phyloP scores from a whole-genome alignment of 371 early-diverging fungal genomes.

The Mucor velutinosus region DNA sequence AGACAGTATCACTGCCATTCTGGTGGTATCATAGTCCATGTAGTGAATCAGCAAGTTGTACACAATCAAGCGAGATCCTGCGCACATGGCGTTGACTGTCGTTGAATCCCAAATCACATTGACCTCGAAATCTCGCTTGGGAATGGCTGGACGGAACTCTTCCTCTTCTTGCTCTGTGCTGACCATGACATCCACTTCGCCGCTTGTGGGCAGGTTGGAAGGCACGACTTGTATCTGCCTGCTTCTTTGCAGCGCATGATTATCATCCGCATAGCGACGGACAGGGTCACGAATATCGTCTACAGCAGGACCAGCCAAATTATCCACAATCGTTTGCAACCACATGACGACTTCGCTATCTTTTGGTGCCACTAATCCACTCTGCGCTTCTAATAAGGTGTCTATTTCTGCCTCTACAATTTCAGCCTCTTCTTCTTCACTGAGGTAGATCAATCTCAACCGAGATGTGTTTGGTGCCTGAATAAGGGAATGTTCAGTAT shows the following conservation, averaged over 20 bases:
- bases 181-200: background rate
- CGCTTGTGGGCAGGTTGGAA: background rate
- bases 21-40: slow-evolving; percentile 54
- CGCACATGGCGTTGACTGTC: slow-evolving; percentile 52
- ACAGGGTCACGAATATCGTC: slow-evolving; percentile 53
- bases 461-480: slow-evolving; percentile 64
- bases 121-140: slow-evolving; percentile 28
- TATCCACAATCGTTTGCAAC: slow-evolving; percentile 46
- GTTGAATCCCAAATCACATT: slow-evolving; percentile 40
- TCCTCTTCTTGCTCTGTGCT: background rate
- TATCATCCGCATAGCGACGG: slow-evolving; percentile 20
- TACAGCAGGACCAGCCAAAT: slow-evolving; percentile 34
- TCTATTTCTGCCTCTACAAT: slow-evolving; percentile 37
- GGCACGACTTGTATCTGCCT: slow-evolving; percentile 7
- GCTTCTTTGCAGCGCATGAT: background rate
- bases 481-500: background rate
- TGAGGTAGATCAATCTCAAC: slow-evolving; percentile 55
- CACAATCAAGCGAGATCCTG: slow-evolving; percentile 41
- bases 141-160: slow-evolving; percentile 9
- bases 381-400: slow-evolving; percentile 30
- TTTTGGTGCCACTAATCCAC: slow-evolving; percentile 33
- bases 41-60: slow-evolving; percentile 50
- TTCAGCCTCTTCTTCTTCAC: slow-evolving; percentile 55
- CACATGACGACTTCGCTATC: slow-evolving; percentile 39
- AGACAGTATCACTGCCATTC: slow-evolving; percentile 60